Evolutionary conservation across 2,329 filamentous ascomycete species (phyloP).

Genomic region (Talaromyces sp.): DNA sequence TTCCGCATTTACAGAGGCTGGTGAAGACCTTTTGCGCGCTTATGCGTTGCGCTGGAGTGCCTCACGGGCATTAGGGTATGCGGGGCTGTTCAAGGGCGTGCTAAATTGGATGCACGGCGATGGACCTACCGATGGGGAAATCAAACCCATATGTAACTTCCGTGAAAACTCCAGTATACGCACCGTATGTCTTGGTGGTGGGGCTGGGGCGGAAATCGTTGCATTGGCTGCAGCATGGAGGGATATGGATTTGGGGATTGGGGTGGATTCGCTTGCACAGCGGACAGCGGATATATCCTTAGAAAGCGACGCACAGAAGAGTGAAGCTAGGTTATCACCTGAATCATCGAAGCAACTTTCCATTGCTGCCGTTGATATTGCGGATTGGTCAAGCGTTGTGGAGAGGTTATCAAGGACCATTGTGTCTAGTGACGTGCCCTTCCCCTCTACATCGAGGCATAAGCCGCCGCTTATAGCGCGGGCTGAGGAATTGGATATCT

Average conservation of each 20-base stretch:
- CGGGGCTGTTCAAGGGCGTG: slow-evolving; percentile 55
- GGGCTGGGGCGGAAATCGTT: slow-evolving; percentile 68
- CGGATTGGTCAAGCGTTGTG: slow-evolving; percentile 71
- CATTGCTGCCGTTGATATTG: slow-evolving; percentile 77
- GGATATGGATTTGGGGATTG: slow-evolving; percentile 30
- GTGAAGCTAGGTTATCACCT: too few relatives aligned
- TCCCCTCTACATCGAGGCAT: slow-evolving; percentile 31
- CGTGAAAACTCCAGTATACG: slow-evolving; percentile 19
- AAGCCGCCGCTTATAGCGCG: slow-evolving; percentile 32
- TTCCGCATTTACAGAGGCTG: slow-evolving; percentile 68
- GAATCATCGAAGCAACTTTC: slow-evolving; percentile 29
- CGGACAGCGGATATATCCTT: slow-evolving; percentile 20
- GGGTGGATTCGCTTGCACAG: slow-evolving; percentile 11
- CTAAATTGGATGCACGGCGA: slow-evolving; percentile 26
- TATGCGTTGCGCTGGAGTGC: slow-evolving; percentile 94
- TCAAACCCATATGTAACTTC: background rate
- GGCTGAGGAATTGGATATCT: slow-evolving; percentile 22
- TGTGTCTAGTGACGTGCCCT: slow-evolving; percentile 38
- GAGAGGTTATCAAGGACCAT: slow-evolving; percentile 61
- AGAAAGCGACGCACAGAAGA: too few relatives aligned
- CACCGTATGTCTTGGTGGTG: slow-evolving; percentile 64
- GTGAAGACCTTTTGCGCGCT: slow-evolving; percentile 70
- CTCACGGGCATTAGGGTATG: slow-evolving; percentile 79
- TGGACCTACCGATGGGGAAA: background rate
- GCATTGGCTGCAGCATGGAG: slow-evolving; percentile 61